Evolutionary conservation across 495 filamentous ascomycete species (phyloP).

Genomic region (Penicillium argentinense): DNA sequence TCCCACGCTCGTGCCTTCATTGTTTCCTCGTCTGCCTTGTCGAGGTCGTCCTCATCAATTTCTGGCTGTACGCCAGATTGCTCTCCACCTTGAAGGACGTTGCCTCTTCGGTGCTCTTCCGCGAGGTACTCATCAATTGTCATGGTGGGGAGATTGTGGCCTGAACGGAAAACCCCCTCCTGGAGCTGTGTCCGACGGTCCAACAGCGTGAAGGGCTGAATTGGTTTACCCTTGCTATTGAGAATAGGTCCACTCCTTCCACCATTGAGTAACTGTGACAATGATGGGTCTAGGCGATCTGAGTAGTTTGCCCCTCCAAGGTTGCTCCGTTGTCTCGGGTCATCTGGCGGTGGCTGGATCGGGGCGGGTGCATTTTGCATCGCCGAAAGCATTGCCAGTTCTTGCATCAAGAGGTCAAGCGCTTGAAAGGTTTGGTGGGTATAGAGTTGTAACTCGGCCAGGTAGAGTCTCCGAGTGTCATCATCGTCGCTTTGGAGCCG

Average conservation of each 20-base stretch:
- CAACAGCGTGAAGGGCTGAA: conserved; percentile 87
- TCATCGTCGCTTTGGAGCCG: conserved; percentile 72
- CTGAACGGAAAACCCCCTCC: conserved; percentile 82
- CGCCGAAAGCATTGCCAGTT: conserved; percentile 75
- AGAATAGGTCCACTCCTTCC: conserved; percentile 71
- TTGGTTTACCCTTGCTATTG: conserved; percentile 77
- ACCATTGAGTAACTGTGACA: conserved; percentile 53
- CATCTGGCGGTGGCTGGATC: conserved; percentile 39
- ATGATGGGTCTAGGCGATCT: conserved; percentile 70
- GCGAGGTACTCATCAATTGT: conserved; percentile 96
- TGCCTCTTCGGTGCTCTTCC: conserved; percentile 81
- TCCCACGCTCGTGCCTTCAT: conserved; percentile 95
- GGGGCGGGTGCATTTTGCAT: conserved; percentile 53
- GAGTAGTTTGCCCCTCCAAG: conserved; percentile 54
- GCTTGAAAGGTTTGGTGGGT: conserved; percentile 81
- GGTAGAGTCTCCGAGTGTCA: conserved; percentile 71
- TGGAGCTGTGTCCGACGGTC: conserved; percentile 74
- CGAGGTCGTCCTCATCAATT: conserved; percentile 84
- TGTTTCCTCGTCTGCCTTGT: conserved; percentile 82
- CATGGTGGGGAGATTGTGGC: conserved; percentile 96
- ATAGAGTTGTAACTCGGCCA: conserved; percentile 69
- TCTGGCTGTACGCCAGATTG: conserved; percentile 67
- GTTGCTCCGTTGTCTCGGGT: conserved; percentile 47
- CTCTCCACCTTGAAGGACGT: conserved; percentile 81
- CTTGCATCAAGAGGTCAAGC: conserved; percentile 79